These are phyloP conservation scores for Lachancea kluyveri DNA, from an alignment of 805 yeast genomes.

Conservation along the genomic window DNA sequence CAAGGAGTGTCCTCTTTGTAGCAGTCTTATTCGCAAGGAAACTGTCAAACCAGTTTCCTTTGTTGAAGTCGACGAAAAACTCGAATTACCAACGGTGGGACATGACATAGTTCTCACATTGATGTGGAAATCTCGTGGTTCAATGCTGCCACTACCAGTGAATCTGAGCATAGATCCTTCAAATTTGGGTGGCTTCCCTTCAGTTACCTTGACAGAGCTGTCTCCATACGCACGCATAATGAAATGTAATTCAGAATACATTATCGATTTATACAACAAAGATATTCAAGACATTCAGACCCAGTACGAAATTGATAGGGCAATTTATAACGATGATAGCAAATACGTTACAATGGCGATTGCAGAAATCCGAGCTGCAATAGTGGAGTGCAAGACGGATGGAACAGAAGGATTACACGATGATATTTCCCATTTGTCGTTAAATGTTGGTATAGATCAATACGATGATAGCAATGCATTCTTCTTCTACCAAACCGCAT, in stretches of 20 bases:
- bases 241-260: constrained; percentile 54
- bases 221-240: constrained; percentile 59
- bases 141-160: constrained; percentile 44
- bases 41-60: constrained; percentile 63
- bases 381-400: constrained; percentile 32
- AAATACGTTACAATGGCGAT: constrained; percentile 50
- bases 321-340: constrained; percentile 55
- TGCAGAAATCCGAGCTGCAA: constrained; percentile 43
- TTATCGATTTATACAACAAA: constrained; percentile 45
- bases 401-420: constrained; percentile 8
- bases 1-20: constrained; percentile 79
- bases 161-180: constrained; percentile 36
- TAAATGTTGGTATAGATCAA: constrained; percentile 8
- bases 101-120: constrained; percentile 54
- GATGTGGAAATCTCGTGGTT: constrained; percentile 48
- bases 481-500: constrained; percentile 74
- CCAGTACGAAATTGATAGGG: constrained; percentile 51
- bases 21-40: constrained; percentile 45
- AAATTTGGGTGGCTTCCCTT: constrained; percentile 47
- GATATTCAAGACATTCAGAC: constrained; percentile 52
- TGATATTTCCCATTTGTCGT: constrained; percentile 9
- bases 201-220: constrained; percentile 37
- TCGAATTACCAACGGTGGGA: constrained; percentile 52
- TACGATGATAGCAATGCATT: constrained; percentile 41
- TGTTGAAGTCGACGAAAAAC: constrained; percentile 41